phyloP scores from a whole-genome alignment of 768 basidiomycete species.

The Psilocybe azurescens region DNA sequence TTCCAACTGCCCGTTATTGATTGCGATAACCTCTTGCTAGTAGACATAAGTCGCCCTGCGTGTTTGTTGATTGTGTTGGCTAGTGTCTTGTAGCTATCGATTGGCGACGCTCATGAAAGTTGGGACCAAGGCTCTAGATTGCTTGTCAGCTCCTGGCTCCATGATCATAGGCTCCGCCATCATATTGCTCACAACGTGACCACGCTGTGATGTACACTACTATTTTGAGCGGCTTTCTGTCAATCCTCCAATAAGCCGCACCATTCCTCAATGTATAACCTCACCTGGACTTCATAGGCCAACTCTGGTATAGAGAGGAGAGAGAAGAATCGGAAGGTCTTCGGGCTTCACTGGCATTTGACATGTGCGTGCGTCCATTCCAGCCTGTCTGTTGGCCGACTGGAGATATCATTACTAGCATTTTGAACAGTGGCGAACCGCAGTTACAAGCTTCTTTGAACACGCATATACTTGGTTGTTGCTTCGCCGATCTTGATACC shows the following conservation, averaged over 20 bases:
- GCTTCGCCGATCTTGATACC: neutral
- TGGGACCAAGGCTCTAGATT: neutral
- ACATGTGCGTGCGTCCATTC: neutral
- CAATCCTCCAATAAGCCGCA: neutral
- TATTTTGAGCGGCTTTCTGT: neutral
- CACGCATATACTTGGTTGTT: neutral
- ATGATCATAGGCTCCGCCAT: slow-evolving; percentile 14
- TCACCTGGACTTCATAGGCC: too few species aligned
- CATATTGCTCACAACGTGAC: slow-evolving; percentile 15
- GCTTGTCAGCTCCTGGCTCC: neutral
- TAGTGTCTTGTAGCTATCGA: slow-evolving; percentile 7
- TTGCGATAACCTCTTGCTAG: slow-evolving; percentile 42
- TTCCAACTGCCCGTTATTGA: slow-evolving; percentile 42
- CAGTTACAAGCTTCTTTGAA: neutral
- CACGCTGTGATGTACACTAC: neutral
- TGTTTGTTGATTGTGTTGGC: slow-evolving; percentile 2
- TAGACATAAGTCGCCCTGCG: slow-evolving; percentile 32
- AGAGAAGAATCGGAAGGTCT: neutral
- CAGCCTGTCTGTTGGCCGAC: neutral
- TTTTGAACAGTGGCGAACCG: neutral
- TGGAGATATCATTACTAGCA: neutral
- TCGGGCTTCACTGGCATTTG: neutral
- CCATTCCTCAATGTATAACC: too few species aligned
- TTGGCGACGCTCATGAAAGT: slow-evolving; percentile 16
- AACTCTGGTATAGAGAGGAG: too few species aligned